Percentiles rank a stretch among this genome's conserved stretches.
Conservation (phyloP, 495 filamentous ascomycete species). For the Aspergillus campestris region DNA sequence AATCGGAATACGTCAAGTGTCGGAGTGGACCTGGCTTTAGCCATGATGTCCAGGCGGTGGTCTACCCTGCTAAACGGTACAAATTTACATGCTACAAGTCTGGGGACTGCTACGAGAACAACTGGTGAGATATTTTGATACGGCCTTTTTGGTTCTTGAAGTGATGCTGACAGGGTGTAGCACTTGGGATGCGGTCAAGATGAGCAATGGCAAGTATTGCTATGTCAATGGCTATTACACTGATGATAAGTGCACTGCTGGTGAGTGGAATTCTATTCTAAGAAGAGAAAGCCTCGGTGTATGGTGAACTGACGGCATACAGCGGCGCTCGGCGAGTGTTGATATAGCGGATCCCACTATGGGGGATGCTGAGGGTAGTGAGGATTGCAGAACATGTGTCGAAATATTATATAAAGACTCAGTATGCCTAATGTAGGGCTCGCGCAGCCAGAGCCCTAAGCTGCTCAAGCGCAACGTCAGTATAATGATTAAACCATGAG, state of each 20-base stretch:
- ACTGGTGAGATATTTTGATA: constrained; percentile 2
- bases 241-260: constrained; percentile 3
- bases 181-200: constrained; percentile 3
- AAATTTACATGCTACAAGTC: constrained; percentile 3
- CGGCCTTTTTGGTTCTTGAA: neutral
- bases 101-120: constrained; percentile 4
- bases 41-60: neutral
- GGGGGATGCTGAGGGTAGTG: too few species aligned
- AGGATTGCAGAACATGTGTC: too few species aligned
- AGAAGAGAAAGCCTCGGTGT: too few species aligned
- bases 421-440: too few species aligned
- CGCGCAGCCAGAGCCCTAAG: too few species aligned
- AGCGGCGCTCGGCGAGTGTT: too few species aligned
- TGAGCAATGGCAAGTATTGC: constrained; percentile 1
- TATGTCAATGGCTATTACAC: constrained; percentile 11
- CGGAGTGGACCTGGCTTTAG: constrained; percentile 2
- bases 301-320: too few species aligned
- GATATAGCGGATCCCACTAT: too few species aligned
- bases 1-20: neutral
- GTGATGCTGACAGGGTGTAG: neutral
- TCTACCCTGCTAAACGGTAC: neutral
- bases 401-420: too few species aligned
- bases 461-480: too few species aligned
- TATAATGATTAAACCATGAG: too few species aligned
- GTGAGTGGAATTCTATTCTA: neutral